Percentiles rank a stretch among this genome's conserved stretches.
These are phyloP conservation scores for Sclerotinia nivalis DNA, from an alignment of 2,329 filamentous ascomycete genomes.

Conservation along the genomic window DNA sequence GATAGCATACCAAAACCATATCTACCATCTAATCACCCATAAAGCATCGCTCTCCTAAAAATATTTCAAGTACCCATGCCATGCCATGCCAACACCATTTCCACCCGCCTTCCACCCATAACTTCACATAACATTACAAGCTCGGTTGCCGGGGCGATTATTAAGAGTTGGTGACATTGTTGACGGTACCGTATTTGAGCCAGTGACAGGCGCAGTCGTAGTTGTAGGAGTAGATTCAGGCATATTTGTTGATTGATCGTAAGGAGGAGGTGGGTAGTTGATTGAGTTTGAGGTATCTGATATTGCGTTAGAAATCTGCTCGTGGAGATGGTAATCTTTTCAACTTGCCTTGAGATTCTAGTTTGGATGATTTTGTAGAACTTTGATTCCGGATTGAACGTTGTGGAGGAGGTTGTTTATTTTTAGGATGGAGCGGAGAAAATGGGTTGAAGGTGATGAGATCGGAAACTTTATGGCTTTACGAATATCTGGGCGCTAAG, in stretches of 20 bases:
- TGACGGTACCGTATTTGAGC: neutral
- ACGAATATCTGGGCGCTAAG: neutral
- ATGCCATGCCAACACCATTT: neutral
- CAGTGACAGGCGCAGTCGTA: neutral
- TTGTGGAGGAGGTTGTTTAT: neutral
- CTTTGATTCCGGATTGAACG: neutral
- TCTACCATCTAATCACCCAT: too few relatives aligned
- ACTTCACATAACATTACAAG: neutral
- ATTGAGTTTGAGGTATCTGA: neutral
- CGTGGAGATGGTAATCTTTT: neutral
- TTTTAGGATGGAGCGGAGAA: accelerated
- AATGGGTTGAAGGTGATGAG: neutral
- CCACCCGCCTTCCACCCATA: neutral
- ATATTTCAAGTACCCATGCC: neutral
- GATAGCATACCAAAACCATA: too few relatives aligned
- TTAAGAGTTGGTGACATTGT: neutral
- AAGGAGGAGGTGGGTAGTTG: neutral
- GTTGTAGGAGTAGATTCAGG: neutral
- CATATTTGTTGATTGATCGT: neutral
- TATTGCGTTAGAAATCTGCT: neutral
- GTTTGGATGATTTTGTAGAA: neutral
- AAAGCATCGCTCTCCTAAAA: neutral
- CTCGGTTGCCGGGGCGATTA: neutral
- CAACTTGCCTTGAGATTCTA: neutral
- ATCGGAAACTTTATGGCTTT: neutral